phyloP scores from a whole-genome alignment of 148 eudicot species.

The Rhododendron griersonianum region DNA sequence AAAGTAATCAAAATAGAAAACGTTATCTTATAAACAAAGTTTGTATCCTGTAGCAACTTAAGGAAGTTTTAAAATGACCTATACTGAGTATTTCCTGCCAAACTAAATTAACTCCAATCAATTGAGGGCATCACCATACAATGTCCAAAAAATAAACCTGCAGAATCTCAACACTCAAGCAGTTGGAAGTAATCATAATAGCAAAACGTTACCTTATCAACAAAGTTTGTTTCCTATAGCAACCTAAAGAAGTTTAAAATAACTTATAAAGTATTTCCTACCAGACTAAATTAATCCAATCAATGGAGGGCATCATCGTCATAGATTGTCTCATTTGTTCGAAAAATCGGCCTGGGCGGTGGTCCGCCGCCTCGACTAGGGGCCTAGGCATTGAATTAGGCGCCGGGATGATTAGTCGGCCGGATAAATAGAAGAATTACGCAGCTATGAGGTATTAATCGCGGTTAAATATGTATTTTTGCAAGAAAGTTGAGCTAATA shows the following conservation, averaged over 20 bases:
- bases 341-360: background rate
- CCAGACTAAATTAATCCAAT: background rate
- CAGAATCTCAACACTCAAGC: conserved; percentile 11
- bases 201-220: background rate
- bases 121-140: conserved; percentile 56
- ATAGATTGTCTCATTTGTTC: conserved; percentile 45
- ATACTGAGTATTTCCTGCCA: background rate
- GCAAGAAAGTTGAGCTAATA: background rate
- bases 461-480: no score
- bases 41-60: background rate
- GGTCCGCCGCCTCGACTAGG: background rate
- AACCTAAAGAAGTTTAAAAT: background rate
- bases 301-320: conserved; percentile 46
- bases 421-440: background rate
- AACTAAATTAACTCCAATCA: background rate
- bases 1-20: background rate
- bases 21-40: background rate
- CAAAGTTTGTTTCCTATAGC: background rate
- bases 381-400: background rate
- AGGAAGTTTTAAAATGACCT: background rate
- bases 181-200: background rate
- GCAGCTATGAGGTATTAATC: background rate
- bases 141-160: conserved; percentile 82
- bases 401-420: no score
- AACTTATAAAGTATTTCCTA: background rate